Base-by-base conservation (phyloP, 805 yeast species). In the Gaillardinia entomophila region DNA sequence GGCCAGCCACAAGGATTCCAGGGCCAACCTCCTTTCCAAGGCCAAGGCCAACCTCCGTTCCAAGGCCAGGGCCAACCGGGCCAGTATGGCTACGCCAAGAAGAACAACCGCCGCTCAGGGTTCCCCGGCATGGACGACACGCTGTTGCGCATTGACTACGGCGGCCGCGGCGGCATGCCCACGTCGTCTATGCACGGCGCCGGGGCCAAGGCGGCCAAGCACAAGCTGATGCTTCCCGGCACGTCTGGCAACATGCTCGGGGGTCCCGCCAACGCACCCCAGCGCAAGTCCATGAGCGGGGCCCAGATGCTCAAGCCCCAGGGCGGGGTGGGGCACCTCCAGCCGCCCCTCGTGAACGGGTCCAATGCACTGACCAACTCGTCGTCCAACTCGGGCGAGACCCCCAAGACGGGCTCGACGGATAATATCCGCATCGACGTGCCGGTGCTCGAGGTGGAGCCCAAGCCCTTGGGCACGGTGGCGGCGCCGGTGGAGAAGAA, bases 101-200 rank as follows among this genome's bases (percentile, higher is more conserved):
- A 51, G 32, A 45, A 34, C 19, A 60, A 57, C 37, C 58, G 71
- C 28, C 52, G 68, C 19, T 61, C 68, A 1, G 59, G 49, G 6
- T 55, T 53, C 40, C 58, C 63, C 5, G 52, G 46, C 27, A 51
- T 59, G 49, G 52, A 51, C 8, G 59, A 57, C 2, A 19, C 8
- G 8, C 10, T 10, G 10, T 19, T 6, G 8, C 22, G 22, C 10
- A 33, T 63, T 13, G 71, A 65, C 45, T 53, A 62, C 52, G 70
- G 71, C 11, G 70, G 69, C n/a, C 51, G 71, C 42, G 71, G 68
- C 14, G 71, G 71, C 6, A 66, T 66, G 71, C 71, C 70, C 2
- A 58, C 57, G 57, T 57, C 64, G 6, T 25, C 35, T 8, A 37
- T 41, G n/a, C 19, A 32, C 18, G 38, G 38, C 10, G 25, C 13